phyloP scores from a whole-genome alignment of 129 eudicot genomes.

The Helianthus annuus region HanXRQr2.0-SUNRISE NC_035446.2:112502427-112502926 shows the following conservation, averaged over 20 bases:
- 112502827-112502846: slow-evolving; percentile 93
- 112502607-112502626: slow-evolving; percentile 90
- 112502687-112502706: slow-evolving; percentile 89
- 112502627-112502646: slow-evolving; percentile 79
- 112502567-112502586: slow-evolving; percentile 95
- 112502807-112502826: slow-evolving; percentile 94
- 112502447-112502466: slow-evolving; percentile 85
- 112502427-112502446: slow-evolving; percentile 93
- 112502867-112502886: slow-evolving; percentile 87
- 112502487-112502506: slow-evolving; percentile 87
- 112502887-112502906: slow-evolving; percentile 78
- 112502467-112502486: slow-evolving; percentile 94
- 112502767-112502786: slow-evolving; percentile 94
- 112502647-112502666: slow-evolving; percentile 97
- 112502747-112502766: slow-evolving; percentile 91
- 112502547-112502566: slow-evolving; percentile 94
- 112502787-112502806: slow-evolving; percentile 82
- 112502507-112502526: slow-evolving; percentile 88
- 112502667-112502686: slow-evolving; percentile 94
- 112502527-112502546: slow-evolving; percentile 87
- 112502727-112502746: slow-evolving; percentile 84
- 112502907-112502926: slow-evolving; percentile 93
- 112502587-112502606: slow-evolving; percentile 83
- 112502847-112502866: slow-evolving; percentile 92
- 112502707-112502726: slow-evolving; percentile 91